A percentile compares a stretch with the other conserved stretches of the same genome.
Conservation (phyloP, 2,329 filamentous ascomycete species). For the Fusarium acutatum region DNA sequence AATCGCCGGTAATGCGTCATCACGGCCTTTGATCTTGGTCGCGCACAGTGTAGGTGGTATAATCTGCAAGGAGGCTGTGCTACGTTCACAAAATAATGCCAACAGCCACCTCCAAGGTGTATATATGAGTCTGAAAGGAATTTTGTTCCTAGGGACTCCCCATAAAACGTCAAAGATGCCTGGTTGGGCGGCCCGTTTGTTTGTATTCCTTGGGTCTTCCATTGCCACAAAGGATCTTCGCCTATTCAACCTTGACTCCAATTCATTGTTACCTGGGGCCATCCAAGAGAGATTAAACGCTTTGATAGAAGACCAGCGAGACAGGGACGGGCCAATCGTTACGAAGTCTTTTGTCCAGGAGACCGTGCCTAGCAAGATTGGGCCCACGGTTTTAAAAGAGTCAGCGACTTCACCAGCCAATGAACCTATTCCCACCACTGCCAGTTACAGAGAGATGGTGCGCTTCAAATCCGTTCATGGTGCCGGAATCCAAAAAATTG, state of each 20-base stretch:
- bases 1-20: neutral
- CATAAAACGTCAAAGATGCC: accelerated
- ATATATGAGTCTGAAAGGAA: neutral
- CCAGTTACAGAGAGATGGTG: accelerated
- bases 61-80: accelerated
- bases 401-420: accelerated
- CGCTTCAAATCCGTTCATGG: neutral
- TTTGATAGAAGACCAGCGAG: neutral
- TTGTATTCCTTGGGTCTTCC: too few species aligned
- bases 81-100: neutral
- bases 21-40: neutral
- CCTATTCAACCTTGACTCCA: accelerated
- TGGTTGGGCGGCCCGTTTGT: too few species aligned
- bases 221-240: accelerated
- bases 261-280: accelerated
- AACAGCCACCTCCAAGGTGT: neutral
- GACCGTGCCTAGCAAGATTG: accelerated
- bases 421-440: accelerated
- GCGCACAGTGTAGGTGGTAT: accelerated
- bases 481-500: neutral
- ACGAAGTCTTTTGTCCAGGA: neutral
- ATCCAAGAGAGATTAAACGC: accelerated
- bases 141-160: neutral
- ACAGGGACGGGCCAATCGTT: neutral
- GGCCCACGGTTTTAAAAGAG: accelerated